Evolutionary conservation across 2,329 filamentous ascomycete genomes (phyloP).

Genomic region (Xylaria sp.): DNA sequence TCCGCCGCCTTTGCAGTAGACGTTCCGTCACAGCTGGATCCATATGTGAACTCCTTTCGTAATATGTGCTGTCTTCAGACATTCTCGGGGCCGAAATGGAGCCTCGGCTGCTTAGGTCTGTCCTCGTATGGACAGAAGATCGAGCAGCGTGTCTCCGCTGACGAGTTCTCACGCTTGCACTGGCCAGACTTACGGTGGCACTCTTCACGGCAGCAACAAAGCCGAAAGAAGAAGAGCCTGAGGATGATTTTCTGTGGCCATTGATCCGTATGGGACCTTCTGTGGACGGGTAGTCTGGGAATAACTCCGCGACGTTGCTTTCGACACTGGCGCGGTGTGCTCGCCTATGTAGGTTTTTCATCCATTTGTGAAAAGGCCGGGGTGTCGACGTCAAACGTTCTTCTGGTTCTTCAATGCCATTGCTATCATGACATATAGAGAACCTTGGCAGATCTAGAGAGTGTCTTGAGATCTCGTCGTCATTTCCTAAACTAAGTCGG

Average conservation of each 20-base stretch:
- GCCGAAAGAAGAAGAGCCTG: constrained; percentile 79
- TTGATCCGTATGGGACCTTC: constrained; percentile 45
- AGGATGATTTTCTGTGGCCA: constrained; percentile 69
- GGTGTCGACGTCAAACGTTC: constrained; percentile 31
- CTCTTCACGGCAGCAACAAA: constrained; percentile 86
- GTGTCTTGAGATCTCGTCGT: constrained; percentile 44
- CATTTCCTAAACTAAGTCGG: constrained; percentile 52
- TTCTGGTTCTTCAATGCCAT: constrained; percentile 27
- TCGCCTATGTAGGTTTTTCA: constrained; percentile 73
- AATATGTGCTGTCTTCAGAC: constrained; percentile 72
- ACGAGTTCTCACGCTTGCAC: constrained; percentile 73
- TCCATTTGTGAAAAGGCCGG: constrained; percentile 76
- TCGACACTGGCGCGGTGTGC: constrained; percentile 55
- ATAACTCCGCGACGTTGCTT: constrained; percentile 43
- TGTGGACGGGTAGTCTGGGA: constrained; percentile 51
- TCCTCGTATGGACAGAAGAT: constrained; percentile 66
- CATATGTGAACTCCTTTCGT: constrained; percentile 63
- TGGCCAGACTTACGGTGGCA: constrained; percentile 80
- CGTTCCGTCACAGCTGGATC: constrained; percentile 79
- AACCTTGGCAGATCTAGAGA: constrained; percentile 44
- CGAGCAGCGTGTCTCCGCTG: constrained; percentile 64
- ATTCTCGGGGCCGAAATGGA: constrained; percentile 69
- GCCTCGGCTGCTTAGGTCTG: constrained; percentile 71
- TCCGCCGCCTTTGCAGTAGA: constrained; percentile 78
- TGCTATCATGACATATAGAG: constrained; percentile 43